Percentiles rank a stretch among this genome's conserved stretches.
phyloP scores from a whole-genome alignment of 2,329 filamentous ascomycete genomes.

The Coniochaeta pulveracea region DNA sequence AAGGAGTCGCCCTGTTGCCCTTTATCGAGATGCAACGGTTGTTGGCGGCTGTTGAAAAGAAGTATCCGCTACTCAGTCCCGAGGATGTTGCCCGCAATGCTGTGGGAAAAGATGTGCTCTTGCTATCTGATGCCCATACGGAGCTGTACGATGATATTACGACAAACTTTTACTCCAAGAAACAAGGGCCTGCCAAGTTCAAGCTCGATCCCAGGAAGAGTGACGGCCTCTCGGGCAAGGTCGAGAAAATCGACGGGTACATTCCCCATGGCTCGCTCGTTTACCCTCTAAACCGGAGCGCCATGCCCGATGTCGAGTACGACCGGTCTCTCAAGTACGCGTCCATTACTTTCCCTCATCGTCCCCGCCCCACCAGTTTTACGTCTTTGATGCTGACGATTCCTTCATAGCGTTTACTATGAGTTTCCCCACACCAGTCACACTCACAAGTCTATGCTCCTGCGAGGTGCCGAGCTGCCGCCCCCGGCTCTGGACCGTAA shows the following conservation, averaged over 20 bases:
- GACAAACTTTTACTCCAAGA: conserved; percentile 84
- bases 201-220: conserved; percentile 66
- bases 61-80: conserved; percentile 66
- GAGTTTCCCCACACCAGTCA: conserved; percentile 64
- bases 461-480: conserved; percentile 70
- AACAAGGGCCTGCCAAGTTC: conserved; percentile 54
- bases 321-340: conserved; percentile 76
- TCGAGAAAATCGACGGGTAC: conserved; percentile 75
- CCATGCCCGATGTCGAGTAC: conserved; percentile 68
- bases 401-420: conserved; percentile 61
- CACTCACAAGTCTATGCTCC: conserved; percentile 85
- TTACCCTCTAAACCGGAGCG: conserved; percentile 62
- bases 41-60: conserved; percentile 68
- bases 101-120: conserved; percentile 67
- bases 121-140: conserved; percentile 74
- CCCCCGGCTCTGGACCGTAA: conserved; percentile 59
- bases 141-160: conserved; percentile 74
- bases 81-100: conserved; percentile 73
- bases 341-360: too few species aligned
- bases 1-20: conserved; percentile 83
- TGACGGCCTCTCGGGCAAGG: conserved; percentile 66
- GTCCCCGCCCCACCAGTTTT: conserved; percentile 3
- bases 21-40: conserved; percentile 92
- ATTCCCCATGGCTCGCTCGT: conserved; percentile 72
- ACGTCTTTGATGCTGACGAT: conserved; percentile 16